These are phyloP conservation scores for Hyparrhenia diplandra DNA, from an alignment of 176 grass and related monocot genomes.

Conservation along the genomic window DNA sequence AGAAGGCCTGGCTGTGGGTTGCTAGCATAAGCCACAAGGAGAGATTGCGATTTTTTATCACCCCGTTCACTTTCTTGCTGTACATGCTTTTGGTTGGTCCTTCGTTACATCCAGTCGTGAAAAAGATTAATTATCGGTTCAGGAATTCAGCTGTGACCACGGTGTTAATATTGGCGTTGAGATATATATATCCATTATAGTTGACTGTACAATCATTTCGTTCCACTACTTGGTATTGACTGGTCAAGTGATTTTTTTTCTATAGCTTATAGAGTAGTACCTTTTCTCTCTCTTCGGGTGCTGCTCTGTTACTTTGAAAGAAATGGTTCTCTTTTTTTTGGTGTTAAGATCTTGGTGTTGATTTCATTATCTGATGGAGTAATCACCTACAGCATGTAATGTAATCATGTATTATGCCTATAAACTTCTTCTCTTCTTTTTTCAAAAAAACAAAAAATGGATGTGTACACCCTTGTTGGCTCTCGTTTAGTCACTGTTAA, in stretches of 20 bases:
- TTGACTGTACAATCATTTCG: constrained; percentile 25
- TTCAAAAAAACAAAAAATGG: no score
- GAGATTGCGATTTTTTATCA: constrained; percentile 12
- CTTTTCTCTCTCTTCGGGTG: no score
- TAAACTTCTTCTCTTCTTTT: no score
- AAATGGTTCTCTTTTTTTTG: no score
- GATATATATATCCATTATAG: constrained; percentile 37
- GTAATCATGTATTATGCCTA: no score
- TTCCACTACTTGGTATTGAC: constrained; percentile 21
- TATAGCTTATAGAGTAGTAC: no score
- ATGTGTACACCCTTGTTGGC: no score
- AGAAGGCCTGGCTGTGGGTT: constrained; percentile 45
- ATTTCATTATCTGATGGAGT: no score
- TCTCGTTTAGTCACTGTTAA: no score
- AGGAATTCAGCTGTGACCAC: constrained; percentile 23
- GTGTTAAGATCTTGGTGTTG: no score
- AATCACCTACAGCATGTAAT: no score
- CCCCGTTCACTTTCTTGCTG: constrained; percentile 34
- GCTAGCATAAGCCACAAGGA: constrained; percentile 40
- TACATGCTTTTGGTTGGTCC: constrained; percentile 47
- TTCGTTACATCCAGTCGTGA: background rate
- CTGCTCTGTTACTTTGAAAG: no score
- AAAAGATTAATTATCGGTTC: background rate
- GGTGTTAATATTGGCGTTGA: constrained; percentile 46
- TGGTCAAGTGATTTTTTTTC: constrained; percentile 33